Evolutionary conservation across 441 rosid species (phyloP).

Genomic region (Lagerstroemia fauriei): DNA sequence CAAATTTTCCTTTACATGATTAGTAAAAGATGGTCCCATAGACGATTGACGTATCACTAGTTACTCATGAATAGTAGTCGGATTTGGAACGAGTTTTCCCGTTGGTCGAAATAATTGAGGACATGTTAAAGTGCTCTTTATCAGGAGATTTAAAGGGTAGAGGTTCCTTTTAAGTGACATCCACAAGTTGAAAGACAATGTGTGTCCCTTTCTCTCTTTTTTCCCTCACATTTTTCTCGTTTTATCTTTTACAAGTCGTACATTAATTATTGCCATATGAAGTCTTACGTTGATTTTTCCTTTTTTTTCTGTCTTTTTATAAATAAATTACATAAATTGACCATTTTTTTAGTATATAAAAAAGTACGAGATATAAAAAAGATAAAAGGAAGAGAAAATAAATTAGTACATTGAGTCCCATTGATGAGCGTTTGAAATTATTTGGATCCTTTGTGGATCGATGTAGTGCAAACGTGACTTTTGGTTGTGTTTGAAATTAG

Average conservation of each 20-base stretch:
- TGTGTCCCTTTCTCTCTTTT: constrained; percentile 22
- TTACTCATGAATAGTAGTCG: not conserved
- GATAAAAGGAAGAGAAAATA: too few relatives aligned
- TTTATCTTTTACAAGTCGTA: not conserved
- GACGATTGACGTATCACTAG: not conserved
- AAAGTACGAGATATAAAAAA: too few relatives aligned
- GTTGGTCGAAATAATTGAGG: not conserved
- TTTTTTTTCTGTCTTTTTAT: too few relatives aligned
- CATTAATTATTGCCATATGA: not conserved
- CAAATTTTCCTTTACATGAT: not conserved
- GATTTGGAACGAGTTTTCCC: not conserved
- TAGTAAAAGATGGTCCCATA: not conserved
- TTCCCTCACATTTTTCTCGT: constrained; percentile 16
- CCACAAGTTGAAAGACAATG: not conserved
- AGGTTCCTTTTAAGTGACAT: constrained; percentile 17
- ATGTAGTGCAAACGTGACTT: too few relatives aligned
- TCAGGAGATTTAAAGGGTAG: constrained; percentile 1
- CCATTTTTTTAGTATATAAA: too few relatives aligned
- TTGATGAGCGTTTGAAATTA: too few relatives aligned
- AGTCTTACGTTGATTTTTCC: not conserved
- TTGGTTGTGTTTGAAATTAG: too few relatives aligned
- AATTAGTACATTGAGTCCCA: too few relatives aligned
- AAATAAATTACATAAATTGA: too few relatives aligned
- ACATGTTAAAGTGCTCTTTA: not conserved
- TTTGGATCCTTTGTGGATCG: too few relatives aligned